These are phyloP conservation scores for Shiraia bambusicola DNA, from an alignment of 2,329 filamentous ascomycete species.

Conservation along the genomic window DNA sequence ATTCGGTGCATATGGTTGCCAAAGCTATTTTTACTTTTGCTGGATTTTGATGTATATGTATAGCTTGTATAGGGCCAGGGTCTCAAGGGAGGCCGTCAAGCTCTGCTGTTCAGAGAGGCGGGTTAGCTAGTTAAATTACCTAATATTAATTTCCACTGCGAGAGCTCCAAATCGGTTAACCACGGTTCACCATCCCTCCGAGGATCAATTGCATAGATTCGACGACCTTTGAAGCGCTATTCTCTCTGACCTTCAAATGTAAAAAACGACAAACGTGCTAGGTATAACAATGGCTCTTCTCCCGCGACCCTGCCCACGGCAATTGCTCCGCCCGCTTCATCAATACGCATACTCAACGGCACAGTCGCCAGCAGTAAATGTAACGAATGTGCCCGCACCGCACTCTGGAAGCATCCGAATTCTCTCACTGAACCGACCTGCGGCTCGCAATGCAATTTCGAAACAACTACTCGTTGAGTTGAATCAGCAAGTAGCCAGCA, in stretches of 20 bases:
- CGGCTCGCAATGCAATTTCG: constrained; percentile 89
- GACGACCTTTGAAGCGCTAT: background rate
- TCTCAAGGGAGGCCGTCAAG: no score
- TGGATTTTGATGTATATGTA: no score
- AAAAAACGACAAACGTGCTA: background rate
- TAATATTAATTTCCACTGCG: background rate
- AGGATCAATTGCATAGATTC: background rate
- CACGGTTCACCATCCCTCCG: constrained; percentile 7
- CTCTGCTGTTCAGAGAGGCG: no score
- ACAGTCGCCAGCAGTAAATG: constrained; percentile 61
- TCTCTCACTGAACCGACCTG: constrained; percentile 81
- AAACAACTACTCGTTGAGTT: constrained; percentile 72
- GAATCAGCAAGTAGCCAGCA: constrained; percentile 68
- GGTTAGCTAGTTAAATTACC: no score
- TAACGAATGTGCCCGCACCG: constrained; percentile 74
- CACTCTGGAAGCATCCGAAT: constrained; percentile 82
- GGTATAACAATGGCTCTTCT: constrained; percentile 28
- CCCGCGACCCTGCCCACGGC: constrained; percentile 20
- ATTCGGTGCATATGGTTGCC: no score
- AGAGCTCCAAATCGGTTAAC: constrained; percentile 18
- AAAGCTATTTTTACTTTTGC: no score
- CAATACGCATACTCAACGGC: constrained; percentile 46
- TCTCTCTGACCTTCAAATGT: background rate
- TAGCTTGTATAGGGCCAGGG: no score
- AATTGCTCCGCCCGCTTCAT: constrained; percentile 27